Base-by-base conservation (phyloP, 768 basidiomycete genomes). In the Cubamyces sp. region DNA sequence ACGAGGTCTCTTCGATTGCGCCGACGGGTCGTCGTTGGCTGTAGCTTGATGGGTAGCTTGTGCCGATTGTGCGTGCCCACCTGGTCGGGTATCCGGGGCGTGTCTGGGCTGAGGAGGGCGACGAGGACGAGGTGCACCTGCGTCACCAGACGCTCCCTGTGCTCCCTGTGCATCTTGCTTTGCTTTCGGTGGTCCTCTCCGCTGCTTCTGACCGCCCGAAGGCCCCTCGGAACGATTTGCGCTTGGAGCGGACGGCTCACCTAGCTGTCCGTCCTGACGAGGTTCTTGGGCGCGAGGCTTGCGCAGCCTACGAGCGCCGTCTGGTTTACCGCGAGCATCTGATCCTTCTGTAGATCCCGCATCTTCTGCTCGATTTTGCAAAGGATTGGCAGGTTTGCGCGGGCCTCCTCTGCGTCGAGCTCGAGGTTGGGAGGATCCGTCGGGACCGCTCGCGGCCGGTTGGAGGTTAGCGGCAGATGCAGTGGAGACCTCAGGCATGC, bases 301-400 rank as follows among this genome's bases (percentile, higher is more conserved):
- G 16, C 45, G 54, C 19, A 54, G 63, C 63, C 58, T 64, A 18
- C 63, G 49, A 55, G 63, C 63, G 54, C 63, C 54, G 12, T 60
- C 49, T 55, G 34, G 48, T 47, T 46, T 39, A 19, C 42, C 39
- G 23, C 34, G 26, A 18, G 49, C 3, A 3, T 56, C 56, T 16
- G 30, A n/a, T 15, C 46, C 51, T 49, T 3, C 50, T 16, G 12
- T 26, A 15, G 51, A 6, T 5, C 15, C 16, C 21, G 52, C n/a
- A 12, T 34, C 25, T 34, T 53, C 40, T 9, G n/a, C 42, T 18
- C 51, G 42, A 40, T 53, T 57, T 47, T 54, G 51, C 26, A 18
- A 26, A 40, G 48, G n/a, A 39, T 41, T 21, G 6, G 15, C 30
- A 26, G 49, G 49, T 8, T 52, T 59, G n/a, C 26, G 26, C 16